A percentile compares a stretch with the other conserved stretches of the same genome.
Evolutionary conservation across 306 rosid species (phyloP).

Genomic region (Corylus avellana): DNA sequence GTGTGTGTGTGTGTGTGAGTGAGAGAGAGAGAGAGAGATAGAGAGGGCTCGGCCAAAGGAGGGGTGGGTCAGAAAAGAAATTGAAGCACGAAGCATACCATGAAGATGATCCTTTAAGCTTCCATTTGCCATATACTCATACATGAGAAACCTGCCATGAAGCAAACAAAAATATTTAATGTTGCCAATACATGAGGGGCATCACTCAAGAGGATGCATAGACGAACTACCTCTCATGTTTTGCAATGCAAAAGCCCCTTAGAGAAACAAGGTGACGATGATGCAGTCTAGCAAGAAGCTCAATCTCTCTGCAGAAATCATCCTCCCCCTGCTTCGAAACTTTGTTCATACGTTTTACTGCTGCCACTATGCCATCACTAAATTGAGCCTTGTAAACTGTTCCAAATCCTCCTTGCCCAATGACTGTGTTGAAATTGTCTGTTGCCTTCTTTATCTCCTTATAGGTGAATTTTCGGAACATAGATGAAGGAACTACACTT

Average conservation of each 20-base stretch:
- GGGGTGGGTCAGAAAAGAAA: not conserved
- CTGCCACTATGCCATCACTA: constrained; percentile 70
- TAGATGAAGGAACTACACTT: constrained; percentile 70
- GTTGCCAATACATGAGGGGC: constrained; percentile 28
- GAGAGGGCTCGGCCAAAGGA: not conserved
- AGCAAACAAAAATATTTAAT: constrained; percentile 30
- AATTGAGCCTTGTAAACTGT: constrained; percentile 87
- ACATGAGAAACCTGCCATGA: constrained; percentile 84
- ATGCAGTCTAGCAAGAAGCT: constrained; percentile 91
- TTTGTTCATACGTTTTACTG: constrained; percentile 86
- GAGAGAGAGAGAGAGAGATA: constrained; percentile 1
- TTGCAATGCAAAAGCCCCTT: constrained; percentile 76
- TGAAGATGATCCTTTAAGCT: constrained; percentile 99
- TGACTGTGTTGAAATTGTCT: constrained; percentile 60
- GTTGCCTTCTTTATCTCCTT: constrained; percentile 96
- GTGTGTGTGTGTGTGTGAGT: too few species aligned
- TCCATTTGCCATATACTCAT: constrained; percentile 96
- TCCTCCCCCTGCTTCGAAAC: constrained; percentile 84
- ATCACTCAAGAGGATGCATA: constrained; percentile 21
- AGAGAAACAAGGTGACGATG: constrained; percentile 96
- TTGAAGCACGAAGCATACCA: constrained; percentile 57
- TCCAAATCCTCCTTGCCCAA: constrained; percentile 98
- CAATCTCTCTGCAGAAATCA: constrained; percentile 89
- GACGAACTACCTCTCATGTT: constrained; percentile 71
- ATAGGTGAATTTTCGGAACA: constrained; percentile 77